Evolutionary conservation across 2,329 filamentous ascomycete genomes (phyloP), one percentile per base, ranked within the genome.

Genomic region (Lasiodiplodia sp.): DNA sequence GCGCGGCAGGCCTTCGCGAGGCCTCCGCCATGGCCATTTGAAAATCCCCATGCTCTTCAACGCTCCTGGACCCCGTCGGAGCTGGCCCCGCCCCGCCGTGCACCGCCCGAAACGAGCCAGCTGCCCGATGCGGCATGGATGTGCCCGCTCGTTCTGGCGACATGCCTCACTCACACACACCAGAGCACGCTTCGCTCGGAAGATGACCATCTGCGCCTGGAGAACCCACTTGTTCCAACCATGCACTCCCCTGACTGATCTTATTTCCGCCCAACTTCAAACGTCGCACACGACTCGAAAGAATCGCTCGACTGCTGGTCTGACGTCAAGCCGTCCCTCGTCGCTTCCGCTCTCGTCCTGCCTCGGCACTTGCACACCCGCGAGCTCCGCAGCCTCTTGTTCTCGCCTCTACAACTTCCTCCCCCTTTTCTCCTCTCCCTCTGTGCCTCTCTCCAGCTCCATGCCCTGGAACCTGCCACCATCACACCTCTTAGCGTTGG

Each of bases 261-360:
- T 64, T 64, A 51, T 64, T 51, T 18, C 60, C 60, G 60, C 47
- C 44, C 60, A 64, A 64, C 60, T 12, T 64, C 60, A 12, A 64
- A 64, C 60, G 60, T 64, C 60, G 44, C 23, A n/a, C 60, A 64
- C 60, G 60, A 64, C 60, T 64, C 60, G 60, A 55, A 31, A 55
- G 52, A n/a, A 28, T 31, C 23, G 16, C 23, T 28, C 23, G 25
- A 16, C 49, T 28, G 2, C 14, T 14, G 10, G 16, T 5, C 31
- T 57, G 53, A 57, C 53, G 53, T 57, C 53, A 57, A 23, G 14
- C 52, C 52, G 4, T 18, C 51, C 12, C 25, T 25, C 21, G 21
- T 34, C 51, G 51, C 51, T 55, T 31, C 40, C 40, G 52, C 52
- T 18, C 3, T 25, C 52, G 52, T 11, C 53, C 28, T 16, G 53